Conservation (phyloP, 106 monocot species). For the Hemerocallis citrina region DNA sequence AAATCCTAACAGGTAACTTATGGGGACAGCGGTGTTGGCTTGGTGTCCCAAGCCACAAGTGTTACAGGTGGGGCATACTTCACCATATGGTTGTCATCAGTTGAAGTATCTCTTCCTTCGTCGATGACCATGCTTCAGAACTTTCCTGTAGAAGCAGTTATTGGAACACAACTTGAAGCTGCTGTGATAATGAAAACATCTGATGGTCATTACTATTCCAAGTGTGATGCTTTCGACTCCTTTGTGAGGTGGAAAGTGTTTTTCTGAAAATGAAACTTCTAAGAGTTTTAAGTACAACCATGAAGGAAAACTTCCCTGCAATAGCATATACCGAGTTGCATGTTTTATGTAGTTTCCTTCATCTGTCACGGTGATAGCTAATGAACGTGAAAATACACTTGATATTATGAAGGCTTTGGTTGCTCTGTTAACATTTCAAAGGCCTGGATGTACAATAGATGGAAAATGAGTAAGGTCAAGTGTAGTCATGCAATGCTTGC, state of each 20-base stretch:
- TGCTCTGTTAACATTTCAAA: too few species aligned
- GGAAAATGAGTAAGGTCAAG: too few species aligned
- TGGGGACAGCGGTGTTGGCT: too few species aligned
- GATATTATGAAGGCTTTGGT: too few species aligned
- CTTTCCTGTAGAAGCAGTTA: constrained; percentile 70
- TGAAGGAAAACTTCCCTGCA: constrained; percentile 7
- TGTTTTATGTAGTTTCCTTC: constrained; percentile 70
- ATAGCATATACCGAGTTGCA: constrained; percentile 43
- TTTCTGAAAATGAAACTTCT: constrained; percentile 62
- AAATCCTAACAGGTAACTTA: too few species aligned
- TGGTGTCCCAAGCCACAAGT: constrained; percentile 68
- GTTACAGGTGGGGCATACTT: constrained; percentile 82
- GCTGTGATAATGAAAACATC: constrained; percentile 64
- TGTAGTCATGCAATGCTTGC: too few species aligned
- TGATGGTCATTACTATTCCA: constrained; percentile 53
- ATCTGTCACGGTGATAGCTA: constrained; percentile 64
- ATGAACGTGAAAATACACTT: too few species aligned
- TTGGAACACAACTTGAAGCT: constrained; percentile 62
- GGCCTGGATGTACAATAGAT: too few species aligned
- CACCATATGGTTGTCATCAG: constrained; percentile 84
- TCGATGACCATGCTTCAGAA: constrained; percentile 53
- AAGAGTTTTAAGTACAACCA: constrained; percentile 28
- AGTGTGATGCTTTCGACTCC: constrained; percentile 72
- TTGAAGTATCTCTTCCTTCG: constrained; percentile 73
- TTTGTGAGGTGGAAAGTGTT: constrained; percentile 62